Base-by-base conservation (phyloP, 371 early-diverging fungal species). In the Rhizopus arrhizus region DNA sequence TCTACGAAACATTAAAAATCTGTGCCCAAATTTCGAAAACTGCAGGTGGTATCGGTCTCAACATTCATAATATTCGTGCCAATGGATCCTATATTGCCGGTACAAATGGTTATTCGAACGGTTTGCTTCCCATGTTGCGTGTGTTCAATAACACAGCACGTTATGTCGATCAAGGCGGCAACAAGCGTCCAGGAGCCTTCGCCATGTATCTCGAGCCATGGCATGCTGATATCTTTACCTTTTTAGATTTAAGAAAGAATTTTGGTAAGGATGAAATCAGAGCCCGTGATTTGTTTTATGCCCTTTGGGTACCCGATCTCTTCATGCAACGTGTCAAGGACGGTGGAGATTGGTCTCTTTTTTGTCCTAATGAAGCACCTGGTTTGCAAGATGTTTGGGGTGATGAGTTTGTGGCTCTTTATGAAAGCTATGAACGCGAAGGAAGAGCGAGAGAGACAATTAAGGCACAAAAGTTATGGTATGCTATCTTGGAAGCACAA, bases 161-260 rank as follows among this genome's bases (percentile, higher is more conserved):
- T 47, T 98, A 95, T 66, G 94, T 98, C 28, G 94, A 95, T 73
- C 98, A 97, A 76, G 96, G 98, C 42, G 97, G 97, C 36, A 95
- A 94, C 79, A 97, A 96, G 82, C 87, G 97, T 36, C 93, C 95
- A 4, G 95, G 96, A 34, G 92, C 95, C 9, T 95, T 96, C 80
- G 96, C 97, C 51, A 89, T 98, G 62, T 98, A 95, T 74, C 80
- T 98, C 40, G 98, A 98, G 77, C 97, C 98, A 2, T 98, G 98
- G 98, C 98, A 98, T 70, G 80, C 91, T 5, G 98, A 98, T 65
- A 81, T 98, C 40, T 95, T 96, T 70, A 92, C 91, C 61, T 97
- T 97, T 73, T 76, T 98, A 50, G 97, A 97, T 59, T 70, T 98
- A 59, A 83, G 90, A 62, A 96, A 96, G 82, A 98, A 97, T 83